Percentiles rank a stretch among this genome's conserved stretches.
phyloP scores from a whole-genome alignment of 129 eudicot species.

The Pseudognaphalium luteoalbum region DNA sequence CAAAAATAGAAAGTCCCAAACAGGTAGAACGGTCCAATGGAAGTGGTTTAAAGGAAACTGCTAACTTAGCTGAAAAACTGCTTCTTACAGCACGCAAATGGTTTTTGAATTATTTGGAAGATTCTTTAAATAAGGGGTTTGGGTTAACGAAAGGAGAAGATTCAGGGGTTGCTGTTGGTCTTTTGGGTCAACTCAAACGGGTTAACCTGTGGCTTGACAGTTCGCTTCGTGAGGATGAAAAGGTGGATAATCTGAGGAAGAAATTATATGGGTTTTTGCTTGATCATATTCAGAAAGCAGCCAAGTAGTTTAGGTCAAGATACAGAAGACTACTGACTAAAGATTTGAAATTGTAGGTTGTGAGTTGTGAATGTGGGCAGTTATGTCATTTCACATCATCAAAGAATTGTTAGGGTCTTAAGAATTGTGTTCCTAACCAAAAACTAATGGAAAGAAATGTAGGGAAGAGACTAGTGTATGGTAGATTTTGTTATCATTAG shows the following conservation, averaged over 20 bases:
- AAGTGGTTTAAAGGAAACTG: constrained; percentile 52
- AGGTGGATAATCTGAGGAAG: constrained; percentile 56
- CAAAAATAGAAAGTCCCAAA: constrained; percentile 31
- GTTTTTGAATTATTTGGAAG: constrained; percentile 71
- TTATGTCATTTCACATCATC: constrained; percentile 25
- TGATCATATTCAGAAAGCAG: constrained; percentile 51
- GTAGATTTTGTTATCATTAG: constrained; percentile 6
- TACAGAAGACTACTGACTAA: constrained; percentile 41
- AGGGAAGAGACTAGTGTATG: constrained; percentile 27
- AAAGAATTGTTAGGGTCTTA: constrained; percentile 15
- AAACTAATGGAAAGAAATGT: constrained; percentile 29
- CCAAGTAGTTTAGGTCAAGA: constrained; percentile 43
- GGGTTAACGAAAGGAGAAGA: constrained; percentile 42
- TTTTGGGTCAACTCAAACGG: constrained; percentile 71
- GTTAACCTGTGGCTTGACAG: constrained; percentile 72
- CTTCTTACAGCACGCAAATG: constrained; percentile 49
- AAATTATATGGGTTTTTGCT: constrained; percentile 58
- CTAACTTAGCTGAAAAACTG: constrained; percentile 54
- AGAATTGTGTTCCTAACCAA: constrained; percentile 29
- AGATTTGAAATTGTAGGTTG: constrained; percentile 23
- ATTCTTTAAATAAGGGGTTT: constrained; percentile 47
- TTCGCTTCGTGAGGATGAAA: constrained; percentile 45
- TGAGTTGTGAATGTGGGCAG: constrained; percentile 20
- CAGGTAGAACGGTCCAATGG: constrained; percentile 44
- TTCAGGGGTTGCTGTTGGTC: constrained; percentile 36